These are phyloP conservation scores for Mallotus japonicus DNA, from an alignment of 441 rosid genomes.

Conservation along the genomic window DNA sequence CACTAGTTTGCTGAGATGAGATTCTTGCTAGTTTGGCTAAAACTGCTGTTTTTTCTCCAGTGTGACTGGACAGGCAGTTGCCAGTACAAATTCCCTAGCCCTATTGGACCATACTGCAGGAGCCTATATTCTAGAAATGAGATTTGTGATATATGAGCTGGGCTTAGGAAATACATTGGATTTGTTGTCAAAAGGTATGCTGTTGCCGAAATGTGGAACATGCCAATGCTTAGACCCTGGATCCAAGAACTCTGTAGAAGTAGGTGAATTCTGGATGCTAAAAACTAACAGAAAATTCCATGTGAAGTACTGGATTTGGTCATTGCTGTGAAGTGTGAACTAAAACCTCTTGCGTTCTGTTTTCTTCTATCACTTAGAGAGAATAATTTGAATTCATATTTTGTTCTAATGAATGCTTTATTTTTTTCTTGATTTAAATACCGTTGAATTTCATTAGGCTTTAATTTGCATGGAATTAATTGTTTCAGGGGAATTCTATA, in stretches of 20 bases:
- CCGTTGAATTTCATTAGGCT: neutral
- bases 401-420: neutral
- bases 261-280: neutral
- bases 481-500: conserved; percentile 83
- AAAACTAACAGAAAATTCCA: neutral
- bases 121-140: neutral
- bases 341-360: neutral
- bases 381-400: neutral
- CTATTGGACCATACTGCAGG: neutral
- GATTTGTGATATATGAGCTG: neutral
- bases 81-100: too few relatives aligned
- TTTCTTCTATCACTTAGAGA: neutral
- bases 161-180: neutral
- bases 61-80: conserved; percentile 1
- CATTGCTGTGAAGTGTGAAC: neutral
- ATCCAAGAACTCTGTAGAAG: neutral
- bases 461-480: conserved; percentile 28
- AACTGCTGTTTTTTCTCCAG: neutral
- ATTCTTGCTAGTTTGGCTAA: neutral
- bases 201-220: neutral
- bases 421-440: neutral
- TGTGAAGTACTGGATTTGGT: neutral
- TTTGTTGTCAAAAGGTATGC: neutral
- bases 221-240: too few relatives aligned
- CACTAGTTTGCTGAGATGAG: neutral